A percentile compares a stretch with the other conserved stretches of the same genome.
Evolutionary conservation across 306 rosid species (phyloP).

Genomic region (Trichosanthes truncata): DNA sequence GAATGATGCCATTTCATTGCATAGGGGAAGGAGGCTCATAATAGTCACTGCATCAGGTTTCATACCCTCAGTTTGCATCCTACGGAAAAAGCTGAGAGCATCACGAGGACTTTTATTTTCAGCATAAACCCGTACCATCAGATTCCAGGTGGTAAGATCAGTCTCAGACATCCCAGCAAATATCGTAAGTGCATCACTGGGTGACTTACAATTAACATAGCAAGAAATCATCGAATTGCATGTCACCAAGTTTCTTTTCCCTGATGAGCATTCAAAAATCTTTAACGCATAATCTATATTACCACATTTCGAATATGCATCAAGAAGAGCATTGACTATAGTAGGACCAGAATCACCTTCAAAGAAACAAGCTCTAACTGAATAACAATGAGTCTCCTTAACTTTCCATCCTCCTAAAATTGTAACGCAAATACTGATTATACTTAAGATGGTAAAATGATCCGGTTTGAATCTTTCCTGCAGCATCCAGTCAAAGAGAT

Average conservation of each 20-base stretch:
- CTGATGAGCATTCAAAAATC: conserved; percentile 45
- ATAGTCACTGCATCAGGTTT: conserved; percentile 68
- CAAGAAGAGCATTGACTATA: conserved; percentile 67
- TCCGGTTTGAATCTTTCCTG: conserved; percentile 48
- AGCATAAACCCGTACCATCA: conserved; percentile 67
- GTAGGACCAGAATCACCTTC: conserved; percentile 35
- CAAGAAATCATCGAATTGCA: conserved; percentile 71
- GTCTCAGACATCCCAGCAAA: conserved; percentile 51
- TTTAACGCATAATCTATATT: conserved; percentile 44
- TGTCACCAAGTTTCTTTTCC: conserved; percentile 44
- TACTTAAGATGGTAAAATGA: conserved; percentile 45
- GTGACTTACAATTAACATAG: conserved; percentile 49
- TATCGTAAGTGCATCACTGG: conserved; percentile 38
- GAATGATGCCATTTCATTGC: conserved; percentile 60
- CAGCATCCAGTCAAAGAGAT: conserved; percentile 45
- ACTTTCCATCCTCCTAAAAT: conserved; percentile 36
- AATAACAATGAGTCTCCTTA: conserved; percentile 66
- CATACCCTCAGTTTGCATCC: conserved; percentile 60
- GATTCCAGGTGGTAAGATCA: conserved; percentile 90
- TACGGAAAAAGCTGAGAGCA: conserved; percentile 38
- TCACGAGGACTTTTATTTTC: conserved; percentile 56
- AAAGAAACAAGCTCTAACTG: conserved; percentile 46
- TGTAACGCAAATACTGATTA: conserved; percentile 45
- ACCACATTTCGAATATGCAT: conserved; percentile 84
- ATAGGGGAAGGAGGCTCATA: conserved; percentile 71